Conservation (phyloP, 345 rosid genomes). For the Lagerstroemia speciosa region DNA sequence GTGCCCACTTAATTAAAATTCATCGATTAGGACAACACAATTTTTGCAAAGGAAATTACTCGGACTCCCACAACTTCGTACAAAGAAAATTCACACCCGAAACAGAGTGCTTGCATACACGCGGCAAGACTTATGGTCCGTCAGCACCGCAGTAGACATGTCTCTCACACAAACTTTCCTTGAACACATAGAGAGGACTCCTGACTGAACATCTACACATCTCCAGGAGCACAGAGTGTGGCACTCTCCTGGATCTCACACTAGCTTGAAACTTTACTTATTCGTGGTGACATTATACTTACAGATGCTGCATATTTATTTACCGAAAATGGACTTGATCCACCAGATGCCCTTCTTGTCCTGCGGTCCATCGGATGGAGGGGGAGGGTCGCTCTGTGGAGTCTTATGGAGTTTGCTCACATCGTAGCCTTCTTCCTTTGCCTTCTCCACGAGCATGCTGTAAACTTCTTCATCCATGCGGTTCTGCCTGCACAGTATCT, state of each 20-base stretch:
- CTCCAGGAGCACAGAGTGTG: no score
- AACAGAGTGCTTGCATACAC: no score
- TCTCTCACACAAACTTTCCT: no score
- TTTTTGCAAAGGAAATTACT: background rate
- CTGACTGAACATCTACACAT: no score
- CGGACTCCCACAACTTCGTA: background rate
- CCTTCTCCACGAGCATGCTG: slow-evolving; percentile 51
- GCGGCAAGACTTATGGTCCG: no score
- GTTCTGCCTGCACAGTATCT: slow-evolving; percentile 65
- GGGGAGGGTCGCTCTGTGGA: slow-evolving; percentile 56
- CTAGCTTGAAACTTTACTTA: background rate
- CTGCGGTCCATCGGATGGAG: slow-evolving; percentile 32
- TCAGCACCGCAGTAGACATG: no score
- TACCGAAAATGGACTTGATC: slow-evolving; percentile 71
- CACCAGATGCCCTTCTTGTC: slow-evolving; percentile 86
- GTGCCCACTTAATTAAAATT: no score
- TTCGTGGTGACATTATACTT: no score
- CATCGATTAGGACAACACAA: no score
- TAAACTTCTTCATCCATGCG: slow-evolving; percentile 53
- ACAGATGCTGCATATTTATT: no score
- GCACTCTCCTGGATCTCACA: no score
- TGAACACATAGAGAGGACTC: no score
- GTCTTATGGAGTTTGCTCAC: slow-evolving; percentile 74
- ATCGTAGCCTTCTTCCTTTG: slow-evolving; percentile 52
- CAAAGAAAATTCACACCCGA: background rate